Evolutionary conservation across 23 red algal genomes (phyloP).

Genomic region (Gracilaria gracilis): DNA sequence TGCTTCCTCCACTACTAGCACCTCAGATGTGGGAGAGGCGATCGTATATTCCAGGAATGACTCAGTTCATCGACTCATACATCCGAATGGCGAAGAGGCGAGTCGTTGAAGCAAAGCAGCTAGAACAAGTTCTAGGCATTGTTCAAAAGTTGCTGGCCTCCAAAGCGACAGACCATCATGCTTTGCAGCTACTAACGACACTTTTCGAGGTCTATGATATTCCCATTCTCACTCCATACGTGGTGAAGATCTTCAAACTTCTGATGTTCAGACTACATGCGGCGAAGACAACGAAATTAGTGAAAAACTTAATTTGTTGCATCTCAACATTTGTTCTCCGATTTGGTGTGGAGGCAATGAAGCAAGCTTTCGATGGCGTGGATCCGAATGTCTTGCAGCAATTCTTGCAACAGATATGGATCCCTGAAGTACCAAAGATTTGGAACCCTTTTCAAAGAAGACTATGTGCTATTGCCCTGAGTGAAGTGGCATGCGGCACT

Average conservation of each 20-base stretch:
- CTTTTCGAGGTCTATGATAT: conserved; percentile 73
- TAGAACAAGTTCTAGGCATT: conserved; percentile 84
- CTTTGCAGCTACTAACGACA: conserved; percentile 68
- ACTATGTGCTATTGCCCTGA: conserved; percentile 63
- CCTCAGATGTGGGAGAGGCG: conserved; percentile 93
- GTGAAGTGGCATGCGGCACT: conserved; percentile 52
- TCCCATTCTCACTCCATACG: conserved; percentile 23
- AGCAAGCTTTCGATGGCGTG: conserved; percentile 65
- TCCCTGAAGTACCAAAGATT: conserved; percentile 63
- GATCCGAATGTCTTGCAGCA: conserved; percentile 77
- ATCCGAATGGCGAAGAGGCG: conserved; percentile 38
- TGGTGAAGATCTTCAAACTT: conserved; percentile 76
- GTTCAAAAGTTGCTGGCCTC: conserved; percentile 93
- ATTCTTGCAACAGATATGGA: conserved; percentile 88
- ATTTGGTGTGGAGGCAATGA: conserved; percentile 63
- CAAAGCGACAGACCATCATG: conserved; percentile 91
- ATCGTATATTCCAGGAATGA: conserved; percentile 95
- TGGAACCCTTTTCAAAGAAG: conserved; percentile 52
- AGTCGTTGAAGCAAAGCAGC: conserved; percentile 67
- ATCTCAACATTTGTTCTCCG: conserved; percentile 80
- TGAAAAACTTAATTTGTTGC: conserved; percentile 69
- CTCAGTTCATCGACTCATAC: conserved; percentile 74
- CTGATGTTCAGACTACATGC: conserved; percentile 84
- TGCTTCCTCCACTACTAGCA: conserved; percentile 76
- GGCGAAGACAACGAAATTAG: conserved; percentile 83